These are phyloP conservation scores for Chlorella sp. DNA, from an alignment of 139 green algal species.

Conservation along the genomic window DNA sequence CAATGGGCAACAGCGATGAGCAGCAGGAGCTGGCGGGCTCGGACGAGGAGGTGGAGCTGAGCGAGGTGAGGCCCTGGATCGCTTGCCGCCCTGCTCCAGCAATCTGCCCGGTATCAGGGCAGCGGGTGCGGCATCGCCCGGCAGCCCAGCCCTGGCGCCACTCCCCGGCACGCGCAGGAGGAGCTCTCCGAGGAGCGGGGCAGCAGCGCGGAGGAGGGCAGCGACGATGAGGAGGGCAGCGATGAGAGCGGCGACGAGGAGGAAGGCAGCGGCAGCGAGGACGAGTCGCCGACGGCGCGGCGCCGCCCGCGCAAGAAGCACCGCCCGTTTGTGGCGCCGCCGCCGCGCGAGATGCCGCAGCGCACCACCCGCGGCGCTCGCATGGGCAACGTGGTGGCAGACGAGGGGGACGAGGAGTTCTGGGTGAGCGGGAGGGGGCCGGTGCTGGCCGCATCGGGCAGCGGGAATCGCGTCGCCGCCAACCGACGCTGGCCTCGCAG, in stretches of 20 bases:
- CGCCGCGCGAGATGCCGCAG: conserved; percentile 49
- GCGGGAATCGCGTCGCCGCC: too few species aligned
- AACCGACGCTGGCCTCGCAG: too few species aligned
- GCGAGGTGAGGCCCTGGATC: not conserved
- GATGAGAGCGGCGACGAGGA: conserved; percentile 41
- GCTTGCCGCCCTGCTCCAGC: not conserved
- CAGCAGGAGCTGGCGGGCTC: not conserved
- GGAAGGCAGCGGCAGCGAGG: not conserved
- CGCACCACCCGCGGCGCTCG: conserved; percentile 59
- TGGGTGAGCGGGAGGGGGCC: conserved; percentile 51
- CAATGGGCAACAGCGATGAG: not conserved
- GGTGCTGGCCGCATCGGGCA: too few species aligned
- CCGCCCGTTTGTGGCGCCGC: conserved; percentile 30
- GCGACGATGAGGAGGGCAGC: conserved; percentile 16
- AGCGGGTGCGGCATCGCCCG: too few species aligned
- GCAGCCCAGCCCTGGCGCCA: not conserved
- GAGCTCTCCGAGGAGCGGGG: conserved; percentile 17
- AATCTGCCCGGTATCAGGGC: too few species aligned
- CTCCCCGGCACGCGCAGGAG: not conserved
- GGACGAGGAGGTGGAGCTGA: not conserved
- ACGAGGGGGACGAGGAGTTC: conserved; percentile 84
- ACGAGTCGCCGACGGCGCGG: not conserved
- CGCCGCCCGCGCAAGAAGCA: conserved; percentile 9
- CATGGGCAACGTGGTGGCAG: conserved; percentile 48
- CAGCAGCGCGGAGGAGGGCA: conserved; percentile 28